phyloP scores from a whole-genome alignment of 768 basidiomycete genomes.

The Gymnopilus junonius region DNA sequence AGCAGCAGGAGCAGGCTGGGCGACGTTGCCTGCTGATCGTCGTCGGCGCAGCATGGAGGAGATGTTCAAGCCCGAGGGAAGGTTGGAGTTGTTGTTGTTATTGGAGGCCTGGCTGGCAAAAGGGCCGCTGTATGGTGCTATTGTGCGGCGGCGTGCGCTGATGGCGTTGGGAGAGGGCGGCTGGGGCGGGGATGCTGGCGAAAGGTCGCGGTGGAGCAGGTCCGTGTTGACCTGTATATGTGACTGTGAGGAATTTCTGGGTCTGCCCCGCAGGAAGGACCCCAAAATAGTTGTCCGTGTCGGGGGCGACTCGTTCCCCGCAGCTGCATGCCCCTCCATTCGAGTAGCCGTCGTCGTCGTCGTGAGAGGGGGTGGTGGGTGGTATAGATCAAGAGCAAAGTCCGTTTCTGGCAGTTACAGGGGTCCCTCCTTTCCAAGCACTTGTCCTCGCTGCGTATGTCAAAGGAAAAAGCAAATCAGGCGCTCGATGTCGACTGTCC shows the following conservation, averaged over 20 bases:
- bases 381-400: conserved; percentile 6
- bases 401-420: conserved; percentile 10
- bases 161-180: conserved; percentile 38
- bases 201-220: conserved; percentile 38
- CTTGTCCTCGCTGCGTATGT: background rate
- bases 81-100: conserved; percentile 30
- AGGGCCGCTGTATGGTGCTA: conserved; percentile 39
- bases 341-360: conserved; percentile 15
- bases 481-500: background rate
- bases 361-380: background rate
- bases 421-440: background rate
- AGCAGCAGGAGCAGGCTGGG: conserved; percentile 27
- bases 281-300: conserved; percentile 70
- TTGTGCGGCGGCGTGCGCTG: conserved; percentile 32
- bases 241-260: conserved; percentile 69
- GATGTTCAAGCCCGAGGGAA: conserved; percentile 44
- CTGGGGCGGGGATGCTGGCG: conserved; percentile 48
- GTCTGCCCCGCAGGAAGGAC: conserved; percentile 71
- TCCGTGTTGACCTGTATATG: conserved; percentile 47
- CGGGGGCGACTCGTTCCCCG: conserved; percentile 46
- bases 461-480: background rate
- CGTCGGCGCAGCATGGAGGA: conserved; percentile 69
- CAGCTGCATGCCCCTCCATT: conserved; percentile 33
- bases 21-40: conserved; percentile 64
- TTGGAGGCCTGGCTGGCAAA: conserved; percentile 19